Conservation (phyloP, 106 monocot genomes). For the Platanthera zijinensis region DNA sequence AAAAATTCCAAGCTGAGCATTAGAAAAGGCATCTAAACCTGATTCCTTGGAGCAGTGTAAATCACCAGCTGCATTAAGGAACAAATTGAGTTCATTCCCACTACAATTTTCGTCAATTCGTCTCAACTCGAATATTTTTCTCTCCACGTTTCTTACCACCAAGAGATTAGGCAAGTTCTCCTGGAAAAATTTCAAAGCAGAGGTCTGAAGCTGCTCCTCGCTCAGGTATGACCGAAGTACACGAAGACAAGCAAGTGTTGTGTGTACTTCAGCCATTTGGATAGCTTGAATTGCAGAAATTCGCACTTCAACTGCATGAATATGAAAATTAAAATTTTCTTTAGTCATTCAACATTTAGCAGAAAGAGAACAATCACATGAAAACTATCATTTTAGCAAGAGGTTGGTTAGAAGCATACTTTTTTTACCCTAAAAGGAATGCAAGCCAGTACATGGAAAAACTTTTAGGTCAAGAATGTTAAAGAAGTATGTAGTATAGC, state of each 20-base stretch:
- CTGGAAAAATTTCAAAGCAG: constrained; percentile 46
- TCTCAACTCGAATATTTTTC: constrained; percentile 45
- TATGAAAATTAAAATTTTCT: not conserved
- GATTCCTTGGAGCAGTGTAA: constrained; percentile 41
- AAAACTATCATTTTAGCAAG: not conserved
- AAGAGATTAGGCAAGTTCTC: constrained; percentile 61
- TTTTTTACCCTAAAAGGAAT: not conserved
- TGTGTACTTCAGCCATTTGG: constrained; percentile 45
- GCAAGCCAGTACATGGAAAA: not conserved
- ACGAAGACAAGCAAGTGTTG: constrained; percentile 36
- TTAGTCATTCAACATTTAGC: not conserved
- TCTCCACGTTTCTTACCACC: constrained; percentile 31
- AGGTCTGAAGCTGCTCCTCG: constrained; percentile 46
- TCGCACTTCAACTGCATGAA: constrained; percentile 39
- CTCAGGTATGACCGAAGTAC: constrained; percentile 47
- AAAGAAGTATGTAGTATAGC: not conserved
- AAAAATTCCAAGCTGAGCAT: not conserved
- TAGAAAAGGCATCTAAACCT: constrained; percentile 24
- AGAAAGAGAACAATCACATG: not conserved
- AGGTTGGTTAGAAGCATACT: not conserved
- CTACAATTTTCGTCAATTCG: constrained; percentile 17
- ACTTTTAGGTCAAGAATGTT: not conserved
- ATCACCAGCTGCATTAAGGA: constrained; percentile 14
- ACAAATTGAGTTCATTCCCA: constrained; percentile 21
- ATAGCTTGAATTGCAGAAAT: constrained; percentile 65